Conservation (phyloP, 257 asterid species). For the Gentiana macrophylla region DNA sequence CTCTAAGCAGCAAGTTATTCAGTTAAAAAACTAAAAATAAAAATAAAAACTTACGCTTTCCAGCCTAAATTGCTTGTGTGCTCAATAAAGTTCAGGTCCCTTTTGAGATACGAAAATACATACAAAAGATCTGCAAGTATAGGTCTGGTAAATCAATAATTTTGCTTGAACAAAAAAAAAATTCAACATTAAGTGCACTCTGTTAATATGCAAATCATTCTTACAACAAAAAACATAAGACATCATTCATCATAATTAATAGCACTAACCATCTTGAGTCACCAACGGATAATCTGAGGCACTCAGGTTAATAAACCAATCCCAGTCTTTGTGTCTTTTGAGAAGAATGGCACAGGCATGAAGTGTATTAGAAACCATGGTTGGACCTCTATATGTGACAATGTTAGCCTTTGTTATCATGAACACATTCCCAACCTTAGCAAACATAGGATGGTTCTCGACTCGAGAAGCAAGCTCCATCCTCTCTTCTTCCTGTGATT, state of each 20-base stretch:
- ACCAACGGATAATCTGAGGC: slow-evolving; percentile 99
- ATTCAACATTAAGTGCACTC: background rate
- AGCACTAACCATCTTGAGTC: slow-evolving; percentile 79
- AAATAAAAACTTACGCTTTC: slow-evolving; percentile 37
- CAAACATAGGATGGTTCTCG: slow-evolving; percentile 41
- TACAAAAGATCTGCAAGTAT: slow-evolving; percentile 29
- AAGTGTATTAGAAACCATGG: slow-evolving; percentile 93
- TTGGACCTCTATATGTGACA: slow-evolving; percentile 94
- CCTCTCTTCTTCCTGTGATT: slow-evolving; percentile 73
- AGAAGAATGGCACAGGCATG: slow-evolving; percentile 91
- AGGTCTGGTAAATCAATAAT: background rate
- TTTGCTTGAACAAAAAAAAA: background rate
- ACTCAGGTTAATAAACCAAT: slow-evolving; percentile 95
- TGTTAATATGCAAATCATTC: too few relatives aligned
- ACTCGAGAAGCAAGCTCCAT: slow-evolving; percentile 48
- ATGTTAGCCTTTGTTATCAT: slow-evolving; percentile 71
- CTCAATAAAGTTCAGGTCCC: slow-evolving; percentile 36
- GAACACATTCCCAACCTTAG: slow-evolving; percentile 54
- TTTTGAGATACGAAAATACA: slow-evolving; percentile 23
- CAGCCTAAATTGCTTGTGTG: slow-evolving; percentile 38
- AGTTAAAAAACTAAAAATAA: too few relatives aligned
- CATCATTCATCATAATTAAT: background rate
- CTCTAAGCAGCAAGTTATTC: too few relatives aligned
- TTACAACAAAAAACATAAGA: too few relatives aligned
- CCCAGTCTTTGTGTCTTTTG: slow-evolving; percentile 73